These are phyloP conservation scores for Suhomyces xylopsoci DNA, from an alignment of 805 yeast genomes.

Conservation along the genomic window DNA sequence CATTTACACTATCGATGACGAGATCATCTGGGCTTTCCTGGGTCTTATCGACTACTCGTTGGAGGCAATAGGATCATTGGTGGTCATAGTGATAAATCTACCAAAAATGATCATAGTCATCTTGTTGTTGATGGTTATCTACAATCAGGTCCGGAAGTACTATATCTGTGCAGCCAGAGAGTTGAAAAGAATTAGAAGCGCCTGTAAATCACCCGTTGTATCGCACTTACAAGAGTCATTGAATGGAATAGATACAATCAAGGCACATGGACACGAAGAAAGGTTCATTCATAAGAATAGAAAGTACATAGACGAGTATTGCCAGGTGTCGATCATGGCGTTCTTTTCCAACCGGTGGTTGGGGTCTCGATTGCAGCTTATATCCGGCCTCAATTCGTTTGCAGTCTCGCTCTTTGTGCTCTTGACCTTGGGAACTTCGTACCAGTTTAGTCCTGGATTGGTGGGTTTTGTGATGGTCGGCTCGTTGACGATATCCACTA, in stretches of 20 bases:
- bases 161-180: constrained; percentile 37
- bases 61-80: constrained; percentile 26
- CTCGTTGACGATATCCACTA: constrained; percentile 29
- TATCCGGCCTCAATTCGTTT: constrained; percentile 33
- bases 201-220: constrained; percentile 31
- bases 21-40: constrained; percentile 30
- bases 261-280: constrained; percentile 28
- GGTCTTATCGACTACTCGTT: constrained; percentile 20
- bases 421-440: constrained; percentile 19
- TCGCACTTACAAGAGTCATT: constrained; percentile 37
- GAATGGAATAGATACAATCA: constrained; percentile 35
- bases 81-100: constrained; percentile 28
- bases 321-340: constrained; percentile 19
- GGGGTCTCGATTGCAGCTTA: constrained; percentile 34
- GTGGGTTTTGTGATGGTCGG: constrained; percentile 39
- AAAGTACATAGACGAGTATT: constrained; percentile 22
- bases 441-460: constrained; percentile 29
- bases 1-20: constrained; percentile 30
- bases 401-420: constrained; percentile 26
- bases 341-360: constrained; percentile 34
- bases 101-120: constrained; percentile 33
- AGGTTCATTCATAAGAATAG: constrained; percentile 26
- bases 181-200: constrained; percentile 30
- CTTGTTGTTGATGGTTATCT: constrained; percentile 22
- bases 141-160: constrained; percentile 27